Percentiles rank a stretch among this genome's conserved stretches.
These are phyloP conservation scores for Biscogniauxia sp. DNA, from an alignment of 2,329 filamentous ascomycete genomes.

Conservation along the genomic window DNA sequence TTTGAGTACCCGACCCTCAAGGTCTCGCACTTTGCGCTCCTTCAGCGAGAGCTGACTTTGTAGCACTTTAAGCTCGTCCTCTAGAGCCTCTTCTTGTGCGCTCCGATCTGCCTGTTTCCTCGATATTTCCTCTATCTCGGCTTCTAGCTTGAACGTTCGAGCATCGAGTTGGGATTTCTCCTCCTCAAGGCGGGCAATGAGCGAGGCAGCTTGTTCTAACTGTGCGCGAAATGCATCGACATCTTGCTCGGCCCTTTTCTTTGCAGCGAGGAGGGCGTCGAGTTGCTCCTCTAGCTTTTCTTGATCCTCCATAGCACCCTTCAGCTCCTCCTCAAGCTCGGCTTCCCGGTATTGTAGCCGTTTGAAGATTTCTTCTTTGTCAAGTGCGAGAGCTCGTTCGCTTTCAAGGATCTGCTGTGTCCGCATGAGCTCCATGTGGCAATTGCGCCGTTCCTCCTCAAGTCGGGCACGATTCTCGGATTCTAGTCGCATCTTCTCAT, in stretches of 20 bases:
- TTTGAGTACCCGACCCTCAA: slow-evolving; percentile 80
- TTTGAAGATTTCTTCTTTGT: slow-evolving; percentile 99
- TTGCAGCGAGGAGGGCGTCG: slow-evolving; percentile 82
- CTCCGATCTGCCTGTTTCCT: slow-evolving; percentile 70
- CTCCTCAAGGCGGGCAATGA: slow-evolving; percentile 81
- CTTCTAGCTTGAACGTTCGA: slow-evolving; percentile 67
- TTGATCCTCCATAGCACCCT: slow-evolving; percentile 89
- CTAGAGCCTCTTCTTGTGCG: slow-evolving; percentile 71
- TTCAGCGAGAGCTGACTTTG: slow-evolving; percentile 87
- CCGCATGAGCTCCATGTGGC: slow-evolving; percentile 80
- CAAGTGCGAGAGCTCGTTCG: slow-evolving; percentile 88
- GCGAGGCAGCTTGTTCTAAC: slow-evolving; percentile 83
- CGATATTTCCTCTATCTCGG: slow-evolving; percentile 68
- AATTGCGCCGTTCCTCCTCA: slow-evolving; percentile 87
- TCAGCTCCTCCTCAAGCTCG: slow-evolving; percentile 89
- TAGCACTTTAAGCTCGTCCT: slow-evolving; percentile 85
- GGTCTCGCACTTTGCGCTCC: slow-evolving; percentile 83
- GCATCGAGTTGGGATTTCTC: slow-evolving; percentile 76
- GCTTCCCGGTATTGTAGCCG: slow-evolving; percentile 88
- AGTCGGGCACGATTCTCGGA: slow-evolving; percentile 71
- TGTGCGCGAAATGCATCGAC: slow-evolving; percentile 76
- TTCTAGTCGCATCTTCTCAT: slow-evolving; percentile 79
- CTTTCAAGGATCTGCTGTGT: slow-evolving; percentile 95
- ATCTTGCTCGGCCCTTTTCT: slow-evolving; percentile 84
- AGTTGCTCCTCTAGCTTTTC: slow-evolving; percentile 91